A percentile compares a stretch with the other conserved stretches of the same genome.
phyloP scores from a whole-genome alignment of 257 asterid genomes.

The Paulownia fortunei region DNA sequence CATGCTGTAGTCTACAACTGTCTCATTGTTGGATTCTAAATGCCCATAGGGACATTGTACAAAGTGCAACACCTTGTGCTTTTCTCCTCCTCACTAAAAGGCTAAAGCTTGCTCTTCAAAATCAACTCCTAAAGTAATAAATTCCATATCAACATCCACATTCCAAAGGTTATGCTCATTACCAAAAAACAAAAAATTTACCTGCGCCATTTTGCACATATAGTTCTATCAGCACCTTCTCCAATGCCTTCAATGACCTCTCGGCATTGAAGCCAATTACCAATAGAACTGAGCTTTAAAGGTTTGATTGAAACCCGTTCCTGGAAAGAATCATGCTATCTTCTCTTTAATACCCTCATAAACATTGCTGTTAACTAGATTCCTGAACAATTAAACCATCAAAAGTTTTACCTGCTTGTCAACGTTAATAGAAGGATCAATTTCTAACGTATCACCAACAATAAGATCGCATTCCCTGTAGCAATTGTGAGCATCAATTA shows the following conservation, averaged over 20 bases:
- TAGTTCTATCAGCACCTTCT: conserved; percentile 62
- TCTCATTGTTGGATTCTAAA: conserved; percentile 10
- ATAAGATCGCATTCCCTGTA: conserved; percentile 55
- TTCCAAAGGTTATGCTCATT: neutral
- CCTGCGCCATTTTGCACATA: conserved; percentile 97
- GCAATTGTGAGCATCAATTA: conserved; percentile 41
- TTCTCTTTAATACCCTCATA: conserved; percentile 31
- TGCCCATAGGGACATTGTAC: neutral
- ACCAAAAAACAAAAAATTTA: conserved; percentile 26
- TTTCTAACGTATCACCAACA: conserved; percentile 63
- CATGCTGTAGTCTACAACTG: neutral
- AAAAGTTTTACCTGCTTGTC: conserved; percentile 55
- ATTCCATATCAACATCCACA: conserved; percentile 7
- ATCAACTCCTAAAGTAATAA: neutral
- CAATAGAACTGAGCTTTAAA: conserved; percentile 53
- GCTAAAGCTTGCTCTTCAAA: neutral
- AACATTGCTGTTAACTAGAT: conserved; percentile 21
- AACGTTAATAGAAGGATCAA: conserved; percentile 30
- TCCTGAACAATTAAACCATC: conserved; percentile 27
- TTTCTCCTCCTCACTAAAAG: neutral
- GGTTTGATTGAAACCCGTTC: conserved; percentile 41
- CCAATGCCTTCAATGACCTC: conserved; percentile 62
- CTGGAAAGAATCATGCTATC: conserved; percentile 41
- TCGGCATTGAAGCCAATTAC: conserved; percentile 91
- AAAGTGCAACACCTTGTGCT: neutral